phyloP scores from a whole-genome alignment of 768 basidiomycete species.

The Pilatotrama ljubarskyi region DNA sequence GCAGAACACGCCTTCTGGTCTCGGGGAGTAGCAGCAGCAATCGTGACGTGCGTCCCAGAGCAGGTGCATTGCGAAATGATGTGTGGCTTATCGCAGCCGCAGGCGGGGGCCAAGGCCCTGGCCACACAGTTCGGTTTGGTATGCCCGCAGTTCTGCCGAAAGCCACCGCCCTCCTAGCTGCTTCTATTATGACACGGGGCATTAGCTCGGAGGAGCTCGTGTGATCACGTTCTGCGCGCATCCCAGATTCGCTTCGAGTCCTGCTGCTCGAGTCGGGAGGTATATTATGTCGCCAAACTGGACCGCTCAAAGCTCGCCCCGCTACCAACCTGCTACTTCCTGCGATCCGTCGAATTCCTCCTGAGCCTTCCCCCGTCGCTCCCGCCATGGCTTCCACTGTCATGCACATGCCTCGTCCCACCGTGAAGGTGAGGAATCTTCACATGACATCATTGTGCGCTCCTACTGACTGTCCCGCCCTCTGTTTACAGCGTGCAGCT shows the following conservation, averaged over 20 bases:
- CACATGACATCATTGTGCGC: conserved; percentile 6
- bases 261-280: conserved; percentile 8
- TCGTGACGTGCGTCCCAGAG: neutral
- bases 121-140: neutral
- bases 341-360: neutral
- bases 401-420: conserved; percentile 15
- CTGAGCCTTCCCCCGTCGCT: neutral
- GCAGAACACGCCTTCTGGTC: neutral
- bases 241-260: conserved; percentile 17
- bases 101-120: neutral
- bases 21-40: conserved; percentile 1
- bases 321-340: conserved; percentile 4
- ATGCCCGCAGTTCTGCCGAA: conserved; percentile 27
- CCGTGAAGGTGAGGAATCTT: conserved; percentile 14
- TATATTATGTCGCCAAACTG: conserved; percentile 15
- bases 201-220: conserved; percentile 21
- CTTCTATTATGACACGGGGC: conserved; percentile 25
- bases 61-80: neutral
- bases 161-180: conserved; percentile 16
- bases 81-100: conserved; percentile 21
- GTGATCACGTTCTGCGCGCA: conserved; percentile 19
- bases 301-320: neutral
- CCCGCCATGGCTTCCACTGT: conserved; percentile 10
- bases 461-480: neutral
- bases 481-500: conserved; percentile 10